Conservation (phyloP, 192 early-diverging fungal species). For the Borealophlyctis nickersoniae region DNA sequence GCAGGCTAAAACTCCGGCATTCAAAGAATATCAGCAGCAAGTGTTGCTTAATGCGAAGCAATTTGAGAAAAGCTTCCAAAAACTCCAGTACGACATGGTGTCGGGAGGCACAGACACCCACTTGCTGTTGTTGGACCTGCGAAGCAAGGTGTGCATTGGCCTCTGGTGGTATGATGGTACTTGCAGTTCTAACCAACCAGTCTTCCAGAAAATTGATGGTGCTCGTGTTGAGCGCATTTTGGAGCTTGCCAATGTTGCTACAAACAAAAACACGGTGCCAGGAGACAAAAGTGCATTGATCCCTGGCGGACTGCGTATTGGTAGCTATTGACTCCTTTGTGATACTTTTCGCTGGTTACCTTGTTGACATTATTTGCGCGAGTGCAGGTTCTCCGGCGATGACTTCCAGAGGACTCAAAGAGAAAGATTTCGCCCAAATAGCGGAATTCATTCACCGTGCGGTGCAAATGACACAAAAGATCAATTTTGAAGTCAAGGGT, state of each 20-base stretch:
- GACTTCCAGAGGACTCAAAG: constrained; percentile 88
- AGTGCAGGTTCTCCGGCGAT: constrained; percentile 77
- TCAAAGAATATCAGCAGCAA: constrained; percentile 87
- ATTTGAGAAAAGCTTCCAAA: constrained; percentile 74
- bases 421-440: constrained; percentile 85
- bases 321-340: too few species aligned
- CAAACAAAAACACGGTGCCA: constrained; percentile 99
- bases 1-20: constrained; percentile 71
- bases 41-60: constrained; percentile 87
- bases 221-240: constrained; percentile 93
- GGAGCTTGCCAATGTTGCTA: constrained; percentile 94
- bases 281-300: constrained; percentile 92
- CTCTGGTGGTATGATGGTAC: constrained; percentile 13
- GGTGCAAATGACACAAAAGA: constrained; percentile 72
- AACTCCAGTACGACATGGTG: constrained; percentile 77
- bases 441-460: constrained; percentile 85
- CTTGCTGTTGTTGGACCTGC: constrained; percentile 85
- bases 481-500: constrained; percentile 60
- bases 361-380: not conserved
- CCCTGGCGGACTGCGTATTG: constrained; percentile 91
- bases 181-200: not conserved
- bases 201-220: constrained; percentile 77
- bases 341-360: too few species aligned
- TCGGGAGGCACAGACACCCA: constrained; percentile 95
- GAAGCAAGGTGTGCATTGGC: constrained; percentile 51